Conservation (phyloP, 2,329 filamentous ascomycete species). For the Ophiostoma ips region DNA sequence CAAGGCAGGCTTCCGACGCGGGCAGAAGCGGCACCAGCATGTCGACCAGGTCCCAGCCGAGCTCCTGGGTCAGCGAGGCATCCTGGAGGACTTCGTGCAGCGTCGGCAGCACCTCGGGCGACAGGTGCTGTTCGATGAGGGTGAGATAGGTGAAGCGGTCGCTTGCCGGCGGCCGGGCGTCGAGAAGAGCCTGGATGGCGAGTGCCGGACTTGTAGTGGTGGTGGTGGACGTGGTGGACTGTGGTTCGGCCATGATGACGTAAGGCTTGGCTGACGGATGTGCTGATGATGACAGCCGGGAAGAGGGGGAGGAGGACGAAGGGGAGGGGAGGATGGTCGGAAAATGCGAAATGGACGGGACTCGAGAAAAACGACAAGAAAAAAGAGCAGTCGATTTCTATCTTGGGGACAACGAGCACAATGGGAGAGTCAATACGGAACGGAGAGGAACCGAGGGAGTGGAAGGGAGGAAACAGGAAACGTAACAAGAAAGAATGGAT, state of each 20-base stretch:
- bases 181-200: conserved; percentile 31
- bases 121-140: conserved; percentile 60
- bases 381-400: neutral
- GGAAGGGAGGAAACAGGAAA: too few relatives aligned
- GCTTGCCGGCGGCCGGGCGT: conserved; percentile 36
- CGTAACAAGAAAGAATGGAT: too few relatives aligned
- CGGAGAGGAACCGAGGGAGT: too few relatives aligned
- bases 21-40: conserved; percentile 55
- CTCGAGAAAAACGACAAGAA: neutral
- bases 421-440: neutral
- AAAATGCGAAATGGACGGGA: neutral
- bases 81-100: conserved; percentile 45
- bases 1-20: conserved; percentile 55
- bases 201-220: conserved; percentile 15
- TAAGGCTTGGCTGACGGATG: neutral
- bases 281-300: neutral
- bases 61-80: conserved; percentile 59
- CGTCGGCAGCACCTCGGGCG: conserved; percentile 49
- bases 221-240: conserved; percentile 15
- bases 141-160: conserved; percentile 68
- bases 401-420: neutral
- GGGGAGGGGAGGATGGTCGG: neutral
- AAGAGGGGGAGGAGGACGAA: neutral
- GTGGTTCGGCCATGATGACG: conserved; percentile 1
- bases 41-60: conserved; percentile 74